phyloP scores from a whole-genome alignment of 495 filamentous ascomycete genomes.

The Daldinia concentrica region DNA sequence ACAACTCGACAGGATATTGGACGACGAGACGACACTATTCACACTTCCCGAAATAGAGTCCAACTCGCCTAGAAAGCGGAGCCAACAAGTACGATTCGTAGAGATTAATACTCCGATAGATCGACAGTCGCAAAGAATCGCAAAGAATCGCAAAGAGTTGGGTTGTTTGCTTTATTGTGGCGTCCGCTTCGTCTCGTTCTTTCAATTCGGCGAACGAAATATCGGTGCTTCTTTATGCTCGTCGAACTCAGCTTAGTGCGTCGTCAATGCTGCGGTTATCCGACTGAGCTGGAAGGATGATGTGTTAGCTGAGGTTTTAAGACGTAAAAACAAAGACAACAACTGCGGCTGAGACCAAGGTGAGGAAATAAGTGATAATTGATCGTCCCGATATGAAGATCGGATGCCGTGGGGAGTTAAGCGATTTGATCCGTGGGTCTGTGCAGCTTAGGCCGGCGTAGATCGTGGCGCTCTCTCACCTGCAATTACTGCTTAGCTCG shows the following conservation, averaged over 20 bases:
- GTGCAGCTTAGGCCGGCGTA: conserved; percentile 14
- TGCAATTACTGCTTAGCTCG: conserved; percentile 16
- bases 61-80: conserved; percentile 8
- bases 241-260: conserved; percentile 29
- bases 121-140: conserved; percentile 31
- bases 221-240: conserved; percentile 31
- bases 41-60: conserved; percentile 15
- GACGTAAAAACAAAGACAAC: conserved; percentile 30
- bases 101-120: background rate
- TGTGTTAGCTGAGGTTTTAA: conserved; percentile 22
- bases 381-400: conserved; percentile 24
- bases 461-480: conserved; percentile 10
- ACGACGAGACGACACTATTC: conserved; percentile 14
- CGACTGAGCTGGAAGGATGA: conserved; percentile 19
- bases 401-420: conserved; percentile 12
- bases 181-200: conserved; percentile 24
- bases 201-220: conserved; percentile 20
- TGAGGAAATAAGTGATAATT: conserved; percentile 7
- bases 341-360: background rate
- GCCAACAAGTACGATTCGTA: conserved; percentile 1
- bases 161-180: conserved; percentile 21
- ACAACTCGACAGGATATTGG: conserved; percentile 23
- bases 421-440: conserved; percentile 25
- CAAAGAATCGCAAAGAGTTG: conserved; percentile 29
- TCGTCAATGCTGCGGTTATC: conserved; percentile 17